Base-by-base conservation (phyloP, 768 basidiomycete species). In the Tremella yokohamensis region DNA sequence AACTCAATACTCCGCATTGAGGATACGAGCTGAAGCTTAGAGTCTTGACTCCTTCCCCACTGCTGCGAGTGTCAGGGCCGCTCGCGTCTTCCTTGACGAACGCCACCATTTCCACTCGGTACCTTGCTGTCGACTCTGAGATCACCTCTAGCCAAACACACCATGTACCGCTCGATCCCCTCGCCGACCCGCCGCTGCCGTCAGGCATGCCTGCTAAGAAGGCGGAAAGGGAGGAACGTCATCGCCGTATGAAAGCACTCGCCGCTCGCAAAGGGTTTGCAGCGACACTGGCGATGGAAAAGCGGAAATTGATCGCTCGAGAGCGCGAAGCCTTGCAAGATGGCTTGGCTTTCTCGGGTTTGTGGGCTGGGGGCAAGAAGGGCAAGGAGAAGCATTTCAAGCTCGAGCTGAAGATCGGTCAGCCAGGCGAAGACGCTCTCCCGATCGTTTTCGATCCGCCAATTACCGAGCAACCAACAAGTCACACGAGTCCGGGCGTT, bases 41-140 rank as follows among this genome's bases (percentile, higher is more conserved):
- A 39, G 91, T 93, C 73, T 83, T 97, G 38, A 90, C 89, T 69
- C 92, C 92, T 8, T 91, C 92, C 2, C 92, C 92, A 8, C 84
- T 94, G 57, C 89, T 97, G 26, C 88, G 90, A 65, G 89, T 93
- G 63, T 88, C 90, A 68, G 90, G 90, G 18, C 88, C 91, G 1
- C 26, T 74, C 7, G 52, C 61, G 7, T 22, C 61, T 0, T 34
- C 24, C 1, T 54, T 71, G 40, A 60, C 69, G 1, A 45, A 56
- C 12, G 54, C 61, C 6, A 62, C 67, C 1, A 55, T 68, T 12
- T 40, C 84, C 87, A 39, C 62, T 37, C 37, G 85, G 89, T 81
- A 86, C 86, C 52, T 80, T 82, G 38, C 89, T 88, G 74, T 85
- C 86, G 22, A 44, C 52, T 50, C 40, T 24, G 45, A n/a, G 15